Evolutionary conservation across 306 rosid genomes (phyloP).

Genomic region (Lathyrus aphaca): DNA sequence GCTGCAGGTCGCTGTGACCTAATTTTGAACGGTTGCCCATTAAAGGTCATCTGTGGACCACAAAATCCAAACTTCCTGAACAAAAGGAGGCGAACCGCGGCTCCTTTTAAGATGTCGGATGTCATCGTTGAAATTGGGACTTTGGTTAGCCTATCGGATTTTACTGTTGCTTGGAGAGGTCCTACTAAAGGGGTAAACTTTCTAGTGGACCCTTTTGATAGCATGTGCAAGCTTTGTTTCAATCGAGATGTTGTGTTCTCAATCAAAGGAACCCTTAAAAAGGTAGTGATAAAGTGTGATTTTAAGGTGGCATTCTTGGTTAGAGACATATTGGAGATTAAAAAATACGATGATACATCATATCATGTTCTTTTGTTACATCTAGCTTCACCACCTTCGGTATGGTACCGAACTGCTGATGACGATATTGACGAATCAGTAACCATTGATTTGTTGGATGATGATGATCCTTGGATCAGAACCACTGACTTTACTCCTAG

Average conservation of each 20-base stretch:
- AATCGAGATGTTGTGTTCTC: constrained; percentile 63
- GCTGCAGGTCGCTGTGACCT: constrained; percentile 57
- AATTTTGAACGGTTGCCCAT: constrained; percentile 38
- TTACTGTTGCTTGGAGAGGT: constrained; percentile 71
- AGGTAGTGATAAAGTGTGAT: constrained; percentile 73
- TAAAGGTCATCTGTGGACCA: constrained; percentile 70
- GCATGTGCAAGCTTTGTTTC: constrained; percentile 75
- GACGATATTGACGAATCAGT: constrained; percentile 70
- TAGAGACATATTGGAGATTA: constrained; percentile 66
- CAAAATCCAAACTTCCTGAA: constrained; percentile 59
- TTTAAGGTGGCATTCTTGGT: constrained; percentile 71
- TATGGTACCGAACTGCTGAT: constrained; percentile 85
- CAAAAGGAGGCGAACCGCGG: constrained; percentile 62
- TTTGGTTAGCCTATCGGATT: constrained; percentile 54
- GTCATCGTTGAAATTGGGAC: constrained; percentile 74
- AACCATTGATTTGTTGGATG: constrained; percentile 71
- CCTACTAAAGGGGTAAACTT: constrained; percentile 66
- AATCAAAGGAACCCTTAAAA: constrained; percentile 46
- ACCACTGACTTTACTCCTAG: constrained; percentile 85
- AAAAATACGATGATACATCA: constrained; percentile 51
- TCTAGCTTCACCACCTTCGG: constrained; percentile 65
- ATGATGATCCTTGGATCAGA: constrained; percentile 94
- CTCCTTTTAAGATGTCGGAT: constrained; percentile 66
- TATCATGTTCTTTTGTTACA: constrained; percentile 59
- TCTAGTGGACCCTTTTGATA: constrained; percentile 79